Base-by-base conservation (phyloP, 2,329 filamentous ascomycete species). In the Botrytis byssoidea region DNA sequence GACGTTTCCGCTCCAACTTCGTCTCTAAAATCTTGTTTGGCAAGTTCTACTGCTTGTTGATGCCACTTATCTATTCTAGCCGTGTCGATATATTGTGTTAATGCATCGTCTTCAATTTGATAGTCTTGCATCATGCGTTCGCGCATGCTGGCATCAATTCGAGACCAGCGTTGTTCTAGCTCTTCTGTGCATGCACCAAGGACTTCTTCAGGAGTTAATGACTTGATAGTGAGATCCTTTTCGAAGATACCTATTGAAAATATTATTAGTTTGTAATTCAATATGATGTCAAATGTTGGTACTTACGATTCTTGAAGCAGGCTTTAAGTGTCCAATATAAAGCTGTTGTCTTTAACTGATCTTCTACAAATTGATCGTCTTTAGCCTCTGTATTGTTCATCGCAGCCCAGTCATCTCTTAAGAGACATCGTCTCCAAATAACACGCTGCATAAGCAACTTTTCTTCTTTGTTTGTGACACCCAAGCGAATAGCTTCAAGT, bases 371-470 rank as follows among this genome's bases (percentile, higher is more conserved):
- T 4, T 85, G 83, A 79, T 97, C 94, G 73, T 90, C 89, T 80
- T 93, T 92, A 74, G 91, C 86, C 66, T 91, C 89, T 0, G 92
- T 95, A 77, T 93, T 90, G 80, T 96, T 95, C 80, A 97, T 88
- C 74, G 85, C 86, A 40, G 88, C 85, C 96, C 96, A 99, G 80
- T 98, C 89, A 81, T 98, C 95, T 68, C 91, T 89, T 77, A 95
- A 87, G 79, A 92, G 92, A 75, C 94, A 91, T 71, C 96, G 90
- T 80, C 96, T 92, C 96, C 96, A 99, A 75, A 98, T 93, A n/a
- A 90, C 82, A 74, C 85, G 85, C 69, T 88, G 83, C 51, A 87
- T 80, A 46, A 85, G 83, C 40, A 91, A 86, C 76, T 87, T 86
- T 64, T 88, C 86, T n/a, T 88, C 86, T 29, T 85, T 90, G 76